Evolutionary conservation across 2,329 filamentous ascomycete genomes (phyloP).

Genomic region (Cercospora sojina): DNA sequence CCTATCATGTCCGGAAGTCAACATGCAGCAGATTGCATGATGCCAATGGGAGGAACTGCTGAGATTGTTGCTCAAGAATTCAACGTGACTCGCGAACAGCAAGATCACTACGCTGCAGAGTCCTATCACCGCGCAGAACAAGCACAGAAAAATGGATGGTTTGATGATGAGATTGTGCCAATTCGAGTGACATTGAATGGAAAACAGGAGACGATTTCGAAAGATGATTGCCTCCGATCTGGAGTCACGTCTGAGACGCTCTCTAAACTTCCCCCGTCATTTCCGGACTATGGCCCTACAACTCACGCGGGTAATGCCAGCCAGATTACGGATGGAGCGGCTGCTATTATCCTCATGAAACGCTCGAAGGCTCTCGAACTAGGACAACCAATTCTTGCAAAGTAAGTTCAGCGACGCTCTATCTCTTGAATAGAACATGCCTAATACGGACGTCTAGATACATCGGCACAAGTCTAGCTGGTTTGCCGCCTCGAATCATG

Average conservation of each 20-base stretch:
- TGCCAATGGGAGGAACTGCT: constrained; percentile 75
- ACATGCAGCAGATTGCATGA: constrained; percentile 80
- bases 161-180: constrained; percentile 75
- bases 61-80: constrained; percentile 84
- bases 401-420: constrained; percentile 55
- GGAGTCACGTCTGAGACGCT: constrained; percentile 68
- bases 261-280: constrained; percentile 82
- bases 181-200: constrained; percentile 57
- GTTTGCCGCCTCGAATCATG: constrained; percentile 83
- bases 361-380: constrained; percentile 72
- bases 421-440: not conserved
- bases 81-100: constrained; percentile 67
- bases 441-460: not conserved
- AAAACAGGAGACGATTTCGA: constrained; percentile 61
- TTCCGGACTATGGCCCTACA: constrained; percentile 67
- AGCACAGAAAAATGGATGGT: constrained; percentile 67
- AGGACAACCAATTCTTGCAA: constrained; percentile 67
- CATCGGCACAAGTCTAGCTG: constrained; percentile 56
- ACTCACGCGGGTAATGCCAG: constrained; percentile 76
- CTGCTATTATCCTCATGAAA: constrained; percentile 78
- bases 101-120: constrained; percentile 76
- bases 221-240: constrained; percentile 59
- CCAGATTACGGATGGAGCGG: constrained; percentile 85
- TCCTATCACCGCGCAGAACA: constrained; percentile 70
- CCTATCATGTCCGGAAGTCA: constrained; percentile 62